Conservation (phyloP, 2,329 filamentous ascomycete species). For the Venturia asperata region DNA sequence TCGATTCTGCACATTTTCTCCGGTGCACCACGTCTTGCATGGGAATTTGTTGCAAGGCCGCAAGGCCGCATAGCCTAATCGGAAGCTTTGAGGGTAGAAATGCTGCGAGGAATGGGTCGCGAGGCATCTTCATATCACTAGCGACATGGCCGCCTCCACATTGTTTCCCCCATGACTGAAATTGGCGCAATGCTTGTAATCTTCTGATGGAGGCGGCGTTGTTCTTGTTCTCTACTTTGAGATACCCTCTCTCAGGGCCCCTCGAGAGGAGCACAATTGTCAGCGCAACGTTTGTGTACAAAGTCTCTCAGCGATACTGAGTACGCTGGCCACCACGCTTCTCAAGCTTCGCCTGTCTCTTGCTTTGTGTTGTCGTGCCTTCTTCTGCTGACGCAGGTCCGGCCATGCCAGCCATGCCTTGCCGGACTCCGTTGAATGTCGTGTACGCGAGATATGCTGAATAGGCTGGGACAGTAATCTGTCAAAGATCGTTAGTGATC, state of each 20-base stretch:
- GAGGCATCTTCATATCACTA: neutral
- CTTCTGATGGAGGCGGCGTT: neutral
- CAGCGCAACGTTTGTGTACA: neutral
- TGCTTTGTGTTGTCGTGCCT: slow-evolving; percentile 30
- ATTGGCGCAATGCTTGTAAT: neutral
- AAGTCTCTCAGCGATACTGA: slow-evolving; percentile 36
- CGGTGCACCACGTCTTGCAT: neutral
- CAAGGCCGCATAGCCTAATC: too few species aligned
- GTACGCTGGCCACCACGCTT: slow-evolving; percentile 45
- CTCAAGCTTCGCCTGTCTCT: slow-evolving; percentile 46
- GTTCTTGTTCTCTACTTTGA: neutral
- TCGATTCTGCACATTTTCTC: neutral
- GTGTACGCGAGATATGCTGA: slow-evolving; percentile 39
- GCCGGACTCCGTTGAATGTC: slow-evolving; percentile 40
- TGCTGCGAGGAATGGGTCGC: too few species aligned
- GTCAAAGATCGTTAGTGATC: slow-evolving; percentile 9
- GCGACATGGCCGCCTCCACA: neutral
- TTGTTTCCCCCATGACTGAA: neutral
- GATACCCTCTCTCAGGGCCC: neutral
- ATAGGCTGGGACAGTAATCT: slow-evolving; percentile 41
- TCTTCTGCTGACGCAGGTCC: slow-evolving; percentile 22
- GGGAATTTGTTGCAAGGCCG: neutral
- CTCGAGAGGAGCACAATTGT: neutral
- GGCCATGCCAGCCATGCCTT: slow-evolving; percentile 37
- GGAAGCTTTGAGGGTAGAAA: too few species aligned